Base-by-base conservation (phyloP, 106 monocot genomes). In the Apostasia shenzhenica region DNA sequence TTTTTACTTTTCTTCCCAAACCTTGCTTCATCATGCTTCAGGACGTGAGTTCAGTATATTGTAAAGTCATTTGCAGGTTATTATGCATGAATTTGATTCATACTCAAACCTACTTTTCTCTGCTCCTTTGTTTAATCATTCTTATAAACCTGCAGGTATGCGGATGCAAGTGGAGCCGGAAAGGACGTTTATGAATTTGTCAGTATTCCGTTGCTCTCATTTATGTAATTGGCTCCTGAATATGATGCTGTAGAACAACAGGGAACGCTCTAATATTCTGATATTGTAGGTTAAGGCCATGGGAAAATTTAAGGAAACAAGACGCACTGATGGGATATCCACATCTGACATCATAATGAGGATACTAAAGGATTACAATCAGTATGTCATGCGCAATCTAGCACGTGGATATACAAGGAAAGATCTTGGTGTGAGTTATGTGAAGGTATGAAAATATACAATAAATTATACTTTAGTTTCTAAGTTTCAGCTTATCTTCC, bases 291-390 rank as follows among this genome's bases (percentile, higher is more conserved):
- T 92, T 55, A 93, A 93, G 63, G 68, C 82, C 38, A 76, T 82
- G 45, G 93, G 93, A 70, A 93, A 86, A 67, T 93, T 93, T 45
- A 89, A 84, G 77, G 93, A 93, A 75, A 93, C 93, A 50, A 89
- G 82, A 59, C 83, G 93, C 58, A 89, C 93, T 41, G 75, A 81
- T 51, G 89, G 93, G 1, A 81, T 93, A 46, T 93, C 93, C 8
- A 89, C 93, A 40, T 93, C 93, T 55, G 93, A 93, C 72, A 46
- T 93, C 50, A 93, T 89, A 76, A 89, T 93, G 93, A 79, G 93
- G 76, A 93, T 93, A 61, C 71, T 93, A 12, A 93, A 86, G 44
- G 89, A 93, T 64, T 93, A 93, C 61, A 89, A 93, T 72, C 68
- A 86, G 67, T 93, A 89, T 75, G 82, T 93, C 38, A 93, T 84